phyloP scores from a whole-genome alignment of 352 stramenopile species.

The Pythium pectinolyticum region DNA sequence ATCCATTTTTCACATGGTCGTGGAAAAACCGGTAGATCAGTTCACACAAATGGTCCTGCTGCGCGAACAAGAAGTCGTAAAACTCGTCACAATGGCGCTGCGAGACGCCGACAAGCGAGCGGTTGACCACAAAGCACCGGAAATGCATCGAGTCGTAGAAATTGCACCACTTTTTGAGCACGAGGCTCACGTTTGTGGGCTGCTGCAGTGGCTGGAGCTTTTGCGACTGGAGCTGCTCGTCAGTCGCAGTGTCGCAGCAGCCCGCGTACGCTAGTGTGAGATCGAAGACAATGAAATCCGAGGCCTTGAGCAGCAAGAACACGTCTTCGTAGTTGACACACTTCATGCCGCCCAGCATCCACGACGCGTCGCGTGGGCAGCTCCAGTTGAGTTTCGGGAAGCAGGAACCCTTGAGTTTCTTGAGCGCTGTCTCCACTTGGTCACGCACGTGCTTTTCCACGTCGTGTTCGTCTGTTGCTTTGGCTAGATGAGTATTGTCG shows the following conservation, averaged over 20 bases:
- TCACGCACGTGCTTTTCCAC: constrained; percentile 44
- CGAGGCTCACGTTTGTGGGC: constrained; percentile 60
- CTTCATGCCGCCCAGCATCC: constrained; percentile 85
- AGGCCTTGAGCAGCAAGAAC: constrained; percentile 78
- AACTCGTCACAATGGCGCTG: constrained; percentile 92
- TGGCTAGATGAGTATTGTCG: no score
- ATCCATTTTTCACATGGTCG: constrained; percentile 33
- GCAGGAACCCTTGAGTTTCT: constrained; percentile 56
- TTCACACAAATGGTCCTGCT: constrained; percentile 72
- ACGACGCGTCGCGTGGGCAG: constrained; percentile 90
- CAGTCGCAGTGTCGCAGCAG: constrained; percentile 33
- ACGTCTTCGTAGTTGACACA: constrained; percentile 83
- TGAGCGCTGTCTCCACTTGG: constrained; percentile 69
- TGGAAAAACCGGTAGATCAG: constrained; percentile 69
- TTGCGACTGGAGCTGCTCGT: no score
- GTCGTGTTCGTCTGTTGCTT: constrained; percentile 29
- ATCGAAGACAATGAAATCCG: constrained; percentile 91
- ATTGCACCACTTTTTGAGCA: constrained; percentile 95
- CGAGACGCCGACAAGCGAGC: constrained; percentile 84
- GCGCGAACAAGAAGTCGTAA: constrained; percentile 85
- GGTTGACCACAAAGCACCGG: constrained; percentile 89
- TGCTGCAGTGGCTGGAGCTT: background rate
- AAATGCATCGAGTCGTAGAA: constrained; percentile 96
- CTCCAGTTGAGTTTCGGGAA: constrained; percentile 96
- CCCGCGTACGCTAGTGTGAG: constrained; percentile 83